Evolutionary conservation across 116 monocot genomes (phyloP).

Genomic region (Cymodocea nodosa): DNA sequence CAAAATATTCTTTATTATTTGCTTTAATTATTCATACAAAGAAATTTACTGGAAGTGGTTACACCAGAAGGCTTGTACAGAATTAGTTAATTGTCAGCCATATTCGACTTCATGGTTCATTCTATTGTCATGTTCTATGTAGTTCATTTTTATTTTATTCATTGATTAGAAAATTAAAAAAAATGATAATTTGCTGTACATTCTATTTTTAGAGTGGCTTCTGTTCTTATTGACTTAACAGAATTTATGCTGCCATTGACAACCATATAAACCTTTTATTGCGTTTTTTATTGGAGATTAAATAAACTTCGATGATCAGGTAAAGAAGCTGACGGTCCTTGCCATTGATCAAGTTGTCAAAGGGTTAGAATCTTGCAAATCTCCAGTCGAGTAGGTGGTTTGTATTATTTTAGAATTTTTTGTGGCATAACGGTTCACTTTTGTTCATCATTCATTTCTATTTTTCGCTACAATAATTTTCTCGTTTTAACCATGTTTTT

Average conservation of each 20-base stretch:
- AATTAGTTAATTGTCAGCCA: too few species aligned
- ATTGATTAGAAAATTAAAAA: background rate
- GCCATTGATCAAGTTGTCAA: conserved; percentile 9
- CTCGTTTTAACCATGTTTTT: background rate
- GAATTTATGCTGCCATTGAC: background rate
- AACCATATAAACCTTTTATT: background rate
- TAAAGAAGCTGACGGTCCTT: conserved; percentile 11
- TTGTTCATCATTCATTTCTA: too few species aligned
- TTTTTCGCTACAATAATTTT: background rate
- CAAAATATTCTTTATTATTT: too few species aligned
- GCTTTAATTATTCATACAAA: too few species aligned
- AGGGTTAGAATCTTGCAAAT: conserved; percentile 4
- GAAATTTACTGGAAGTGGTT: too few species aligned
- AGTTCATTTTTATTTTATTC: too few species aligned
- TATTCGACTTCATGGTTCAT: too few species aligned
- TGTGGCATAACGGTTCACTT: background rate
- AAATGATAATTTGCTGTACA: too few species aligned
- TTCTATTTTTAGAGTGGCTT: background rate
- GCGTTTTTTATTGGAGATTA: background rate
- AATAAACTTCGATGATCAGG: background rate
- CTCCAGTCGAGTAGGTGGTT: background rate
- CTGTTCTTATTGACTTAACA: background rate
- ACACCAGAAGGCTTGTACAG: too few species aligned
- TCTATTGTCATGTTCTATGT: too few species aligned
- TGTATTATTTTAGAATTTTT: background rate